phyloP scores from a whole-genome alignment of 306 rosid genomes.

The Cyamopsis tetragonoloba region DNA sequence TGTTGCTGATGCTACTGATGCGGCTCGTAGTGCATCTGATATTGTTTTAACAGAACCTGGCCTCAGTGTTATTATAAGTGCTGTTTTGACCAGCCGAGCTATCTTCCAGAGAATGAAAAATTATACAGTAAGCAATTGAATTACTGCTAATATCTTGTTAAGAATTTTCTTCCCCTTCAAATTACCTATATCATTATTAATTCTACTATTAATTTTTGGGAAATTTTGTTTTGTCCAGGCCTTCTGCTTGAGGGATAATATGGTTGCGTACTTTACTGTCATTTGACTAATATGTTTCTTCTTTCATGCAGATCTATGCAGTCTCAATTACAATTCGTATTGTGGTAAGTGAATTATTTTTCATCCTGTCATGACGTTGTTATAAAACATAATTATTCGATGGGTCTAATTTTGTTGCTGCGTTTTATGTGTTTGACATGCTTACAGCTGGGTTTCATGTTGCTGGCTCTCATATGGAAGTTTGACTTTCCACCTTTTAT shows the following conservation, averaged over 20 bases:
- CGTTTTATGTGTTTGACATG: conserved; percentile 25
- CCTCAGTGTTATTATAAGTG: conserved; percentile 93
- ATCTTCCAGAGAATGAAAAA: conserved; percentile 99
- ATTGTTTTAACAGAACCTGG: conserved; percentile 98
- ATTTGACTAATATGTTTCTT: conserved; percentile 6
- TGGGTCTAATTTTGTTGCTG: conserved; percentile 15
- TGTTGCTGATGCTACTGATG: conserved; percentile 99
- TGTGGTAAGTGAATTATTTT: conserved; percentile 61
- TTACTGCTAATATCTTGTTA: not conserved
- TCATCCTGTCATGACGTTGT: not conserved
- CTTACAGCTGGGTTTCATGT: conserved; percentile 97
- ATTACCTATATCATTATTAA: not conserved
- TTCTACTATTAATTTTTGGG: not conserved
- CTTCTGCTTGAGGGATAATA: not conserved
- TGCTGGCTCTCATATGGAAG: conserved; percentile 91
- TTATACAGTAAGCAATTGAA: conserved; percentile 69
- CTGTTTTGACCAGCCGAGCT: conserved; percentile 95
- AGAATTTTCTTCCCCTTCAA: not conserved
- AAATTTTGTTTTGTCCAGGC: not conserved
- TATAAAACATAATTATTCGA: not conserved
- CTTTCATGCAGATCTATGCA: conserved; percentile 81
- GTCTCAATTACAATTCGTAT: conserved; percentile 98
- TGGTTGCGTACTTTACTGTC: not conserved
- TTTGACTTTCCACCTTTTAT: conserved; percentile 97
- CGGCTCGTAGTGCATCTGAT: conserved; percentile 99